A percentile compares a stretch with the other conserved stretches of the same genome.
phyloP scores from a whole-genome alignment of 495 filamentous ascomycete genomes.

The Annulohypoxylon stygium region DNA sequence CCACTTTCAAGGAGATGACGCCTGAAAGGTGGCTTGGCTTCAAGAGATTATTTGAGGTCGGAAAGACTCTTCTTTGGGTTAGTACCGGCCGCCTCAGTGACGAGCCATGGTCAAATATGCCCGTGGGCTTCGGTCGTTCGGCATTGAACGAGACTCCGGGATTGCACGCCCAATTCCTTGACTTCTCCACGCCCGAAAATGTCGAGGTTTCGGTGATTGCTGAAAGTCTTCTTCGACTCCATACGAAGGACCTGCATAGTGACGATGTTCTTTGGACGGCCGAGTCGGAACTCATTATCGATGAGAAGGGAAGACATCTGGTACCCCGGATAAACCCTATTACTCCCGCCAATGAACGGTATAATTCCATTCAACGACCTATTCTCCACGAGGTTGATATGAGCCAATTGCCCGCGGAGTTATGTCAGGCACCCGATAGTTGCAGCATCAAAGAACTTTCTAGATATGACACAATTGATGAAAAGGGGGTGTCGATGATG shows the following conservation, averaged over 20 bases:
- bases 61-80: constrained; percentile 60
- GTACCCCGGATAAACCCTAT: background rate
- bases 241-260: too few species aligned
- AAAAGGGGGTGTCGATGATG: background rate
- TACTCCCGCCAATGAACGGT: background rate
- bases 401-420: background rate
- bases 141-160: constrained; percentile 41
- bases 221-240: background rate
- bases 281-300: background rate
- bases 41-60: constrained; percentile 48
- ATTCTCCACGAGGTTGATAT: background rate
- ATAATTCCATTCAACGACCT: background rate
- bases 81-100: constrained; percentile 52
- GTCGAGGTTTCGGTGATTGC: background rate
- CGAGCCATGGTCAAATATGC: constrained; percentile 57
- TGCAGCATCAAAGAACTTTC: background rate
- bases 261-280: background rate
- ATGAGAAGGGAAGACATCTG: background rate
- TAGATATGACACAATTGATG: background rate
- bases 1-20: background rate
- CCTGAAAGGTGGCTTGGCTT: background rate
- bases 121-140: constrained; percentile 55
- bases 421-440: background rate
- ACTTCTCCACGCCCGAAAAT: background rate
- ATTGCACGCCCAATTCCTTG: background rate